Evolutionary conservation across 2,329 filamentous ascomycete genomes (phyloP), one percentile per base, ranked within the genome.

Genomic region (Sphaerulina musiva): DNA sequence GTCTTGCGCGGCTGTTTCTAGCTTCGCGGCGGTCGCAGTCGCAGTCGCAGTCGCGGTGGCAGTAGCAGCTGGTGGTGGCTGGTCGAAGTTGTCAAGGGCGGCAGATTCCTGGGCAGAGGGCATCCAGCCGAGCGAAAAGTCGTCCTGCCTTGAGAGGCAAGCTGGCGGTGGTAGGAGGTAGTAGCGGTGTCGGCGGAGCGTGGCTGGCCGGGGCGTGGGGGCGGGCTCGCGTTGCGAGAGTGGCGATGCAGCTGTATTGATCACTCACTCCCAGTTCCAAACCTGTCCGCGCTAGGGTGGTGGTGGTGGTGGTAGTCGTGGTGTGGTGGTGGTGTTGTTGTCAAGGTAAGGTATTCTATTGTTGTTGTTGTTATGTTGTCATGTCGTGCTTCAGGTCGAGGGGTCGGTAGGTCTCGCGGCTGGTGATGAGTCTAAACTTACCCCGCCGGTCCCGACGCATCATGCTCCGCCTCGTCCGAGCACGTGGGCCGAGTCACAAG

Each of bases 81-180:
- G 57, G 54, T 60, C 54, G 57, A 48, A 57, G 54, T 62, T 56
- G 59, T 68, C 63, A 54, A 66, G 59, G 49, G 59, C 59, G 55
- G 58, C 60, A 47, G 62, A 53, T 46, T 60, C 58, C 54, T 60
- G 50, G 53, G 56, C 52, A 51, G 56, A 58, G 54, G 60, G 58
- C 60, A 62, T 62, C 55, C 59, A 61, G 59, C 55, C 60, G 46
- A 44, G 38, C 40, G 41, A 34, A 11, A 17, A 17, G n/a, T 42
- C 39, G 40, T 36, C 41, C 11, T 26, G 48, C 29, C 32, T 41
- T 20, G 40, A 40, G 31, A 32, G 20, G 45, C 34, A 38, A 38
- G 34, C 12, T 38, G 34, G 34, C 12, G 34, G 34, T 38, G 12
- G 10, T 38, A 7, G 32, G 8, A 9, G 32, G 8, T 36, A 9